Conservation (phyloP, 2,329 filamentous ascomycete species). For the Apiospora phragmitis region DNA sequence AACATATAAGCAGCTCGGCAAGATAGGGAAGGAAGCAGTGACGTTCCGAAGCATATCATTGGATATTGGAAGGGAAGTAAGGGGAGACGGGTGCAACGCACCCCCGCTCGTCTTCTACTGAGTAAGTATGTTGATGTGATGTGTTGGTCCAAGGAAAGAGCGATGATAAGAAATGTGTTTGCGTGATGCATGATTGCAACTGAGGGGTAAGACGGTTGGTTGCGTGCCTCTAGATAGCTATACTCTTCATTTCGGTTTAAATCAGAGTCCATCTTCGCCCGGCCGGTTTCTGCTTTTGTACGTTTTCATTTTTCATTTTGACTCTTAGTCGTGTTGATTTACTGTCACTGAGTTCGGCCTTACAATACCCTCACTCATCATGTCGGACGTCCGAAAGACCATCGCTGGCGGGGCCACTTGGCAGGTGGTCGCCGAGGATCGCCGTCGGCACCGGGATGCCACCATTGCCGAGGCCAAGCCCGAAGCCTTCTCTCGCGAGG, state of each 20-base stretch:
- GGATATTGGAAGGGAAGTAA: not conserved
- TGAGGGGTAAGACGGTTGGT: not conserved
- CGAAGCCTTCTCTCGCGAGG: conserved; percentile 47
- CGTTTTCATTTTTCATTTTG: too few species aligned
- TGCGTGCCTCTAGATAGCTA: too few species aligned
- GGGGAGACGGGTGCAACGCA: not conserved
- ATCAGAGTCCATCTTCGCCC: too few species aligned
- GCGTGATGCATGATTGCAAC: not conserved
- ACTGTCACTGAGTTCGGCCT: not conserved
- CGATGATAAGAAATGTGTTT: not conserved
- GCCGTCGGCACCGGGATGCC: conserved; percentile 45
- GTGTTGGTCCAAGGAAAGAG: not conserved
- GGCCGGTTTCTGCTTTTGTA: not conserved
- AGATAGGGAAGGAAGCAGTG: not conserved
- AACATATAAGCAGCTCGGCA: not conserved
- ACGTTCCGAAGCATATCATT: not conserved
- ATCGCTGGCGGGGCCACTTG: conserved; percentile 37
- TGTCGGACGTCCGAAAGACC: conserved; percentile 24
- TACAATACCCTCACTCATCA: conserved; percentile 10
- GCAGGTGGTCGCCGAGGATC: conserved; percentile 46
- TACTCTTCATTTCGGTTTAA: too few species aligned
- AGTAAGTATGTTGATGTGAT: not conserved
- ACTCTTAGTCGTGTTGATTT: too few species aligned
- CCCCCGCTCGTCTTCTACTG: not conserved
- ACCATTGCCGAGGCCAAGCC: conserved; percentile 37